Evolutionary conservation across 2,329 filamentous ascomycete genomes (phyloP).

Genomic region (Sporothrix curviconia): DNA sequence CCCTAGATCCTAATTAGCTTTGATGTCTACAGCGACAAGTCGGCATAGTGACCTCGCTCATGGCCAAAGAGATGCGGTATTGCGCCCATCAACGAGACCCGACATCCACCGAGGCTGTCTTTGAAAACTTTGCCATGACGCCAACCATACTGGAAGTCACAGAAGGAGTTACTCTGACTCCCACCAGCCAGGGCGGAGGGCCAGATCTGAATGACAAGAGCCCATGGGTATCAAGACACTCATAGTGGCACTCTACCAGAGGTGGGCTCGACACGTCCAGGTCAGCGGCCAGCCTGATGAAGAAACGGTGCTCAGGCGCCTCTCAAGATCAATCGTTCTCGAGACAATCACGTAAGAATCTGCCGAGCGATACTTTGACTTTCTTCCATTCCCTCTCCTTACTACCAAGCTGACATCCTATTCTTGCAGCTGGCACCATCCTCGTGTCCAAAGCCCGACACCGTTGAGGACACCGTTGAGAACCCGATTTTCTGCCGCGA

Average conservation of each 20-base stretch:
- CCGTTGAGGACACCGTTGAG: neutral
- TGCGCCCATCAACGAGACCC: neutral
- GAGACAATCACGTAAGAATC: neutral
- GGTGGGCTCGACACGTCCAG: neutral
- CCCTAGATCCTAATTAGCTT: too few relatives aligned
- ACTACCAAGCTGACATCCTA: neutral
- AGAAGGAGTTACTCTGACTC: too few relatives aligned
- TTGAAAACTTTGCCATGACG: constrained; percentile 1
- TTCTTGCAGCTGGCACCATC: constrained; percentile 5
- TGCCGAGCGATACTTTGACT: neutral
- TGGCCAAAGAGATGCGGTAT: neutral
- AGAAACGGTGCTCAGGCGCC: neutral
- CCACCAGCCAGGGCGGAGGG: neutral
- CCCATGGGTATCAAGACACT: neutral
- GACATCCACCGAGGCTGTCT: neutral
- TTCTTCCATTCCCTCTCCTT: neutral
- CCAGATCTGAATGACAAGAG: constrained; percentile 2
- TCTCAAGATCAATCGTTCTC: neutral
- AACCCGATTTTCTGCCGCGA: neutral
- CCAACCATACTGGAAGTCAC: neutral
- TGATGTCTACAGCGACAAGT: neutral
- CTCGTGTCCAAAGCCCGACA: neutral
- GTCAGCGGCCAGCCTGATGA: constrained; percentile 26
- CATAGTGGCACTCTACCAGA: neutral
- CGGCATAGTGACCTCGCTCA: neutral